Evolutionary conservation across 257 asterid species (phyloP).

Genomic region (Fraxinus cuspidata): DNA sequence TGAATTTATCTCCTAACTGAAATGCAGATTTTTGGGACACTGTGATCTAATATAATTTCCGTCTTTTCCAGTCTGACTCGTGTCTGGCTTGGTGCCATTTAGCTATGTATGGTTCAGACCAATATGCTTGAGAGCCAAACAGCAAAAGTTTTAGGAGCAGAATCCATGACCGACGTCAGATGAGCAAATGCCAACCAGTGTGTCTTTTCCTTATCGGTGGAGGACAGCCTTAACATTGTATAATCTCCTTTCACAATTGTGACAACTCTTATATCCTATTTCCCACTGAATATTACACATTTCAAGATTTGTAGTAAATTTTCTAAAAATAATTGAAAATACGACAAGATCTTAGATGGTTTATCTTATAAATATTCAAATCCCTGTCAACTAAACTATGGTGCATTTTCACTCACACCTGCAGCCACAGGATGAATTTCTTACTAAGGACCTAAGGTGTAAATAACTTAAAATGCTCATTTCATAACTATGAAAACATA

Average conservation of each 20-base stretch:
- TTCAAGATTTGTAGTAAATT: neutral
- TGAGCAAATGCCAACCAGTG: neutral
- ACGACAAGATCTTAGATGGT: no score
- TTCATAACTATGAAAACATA: slow-evolving; percentile 3
- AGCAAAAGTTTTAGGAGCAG: neutral
- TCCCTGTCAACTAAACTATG: neutral
- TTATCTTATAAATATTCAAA: neutral
- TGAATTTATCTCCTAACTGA: neutral
- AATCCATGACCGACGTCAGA: neutral
- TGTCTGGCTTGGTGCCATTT: no score
- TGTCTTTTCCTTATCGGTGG: neutral
- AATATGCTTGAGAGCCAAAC: neutral
- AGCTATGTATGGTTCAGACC: no score
- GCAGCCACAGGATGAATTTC: slow-evolving; percentile 12
- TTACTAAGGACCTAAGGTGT: neutral
- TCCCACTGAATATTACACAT: neutral
- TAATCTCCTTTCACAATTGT: neutral
- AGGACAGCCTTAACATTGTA: neutral
- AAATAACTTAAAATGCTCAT: neutral
- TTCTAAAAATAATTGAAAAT: no score
- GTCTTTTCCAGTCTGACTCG: neutral
- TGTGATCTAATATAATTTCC: neutral
- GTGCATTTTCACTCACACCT: neutral
- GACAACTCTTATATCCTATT: neutral
- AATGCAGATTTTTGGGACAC: neutral